phyloP scores from a whole-genome alignment of 345 rosid species.

The Salix suchowensis region DNA sequence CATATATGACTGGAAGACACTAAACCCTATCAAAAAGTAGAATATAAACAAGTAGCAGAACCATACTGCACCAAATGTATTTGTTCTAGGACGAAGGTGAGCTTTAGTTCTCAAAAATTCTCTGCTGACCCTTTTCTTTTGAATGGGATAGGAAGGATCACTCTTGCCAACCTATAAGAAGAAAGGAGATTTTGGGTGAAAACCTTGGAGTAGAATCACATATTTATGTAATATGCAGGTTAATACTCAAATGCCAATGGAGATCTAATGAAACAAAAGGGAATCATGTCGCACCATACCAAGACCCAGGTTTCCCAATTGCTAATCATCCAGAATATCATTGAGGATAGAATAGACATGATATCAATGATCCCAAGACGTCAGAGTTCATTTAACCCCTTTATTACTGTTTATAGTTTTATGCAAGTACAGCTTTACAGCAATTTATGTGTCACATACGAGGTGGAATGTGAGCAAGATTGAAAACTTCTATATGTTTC shows the following conservation, averaged over 20 bases:
- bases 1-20: neutral
- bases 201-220: neutral
- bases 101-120: conserved; percentile 95
- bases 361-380: neutral
- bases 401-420: neutral
- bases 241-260: neutral
- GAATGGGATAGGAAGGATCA: conserved; percentile 86
- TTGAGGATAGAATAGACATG: neutral
- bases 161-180: conserved; percentile 71
- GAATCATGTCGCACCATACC: neutral
- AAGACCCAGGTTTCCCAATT: neutral
- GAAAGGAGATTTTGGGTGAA: neutral
- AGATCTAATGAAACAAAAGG: neutral
- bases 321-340: neutral
- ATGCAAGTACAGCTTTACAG: neutral
- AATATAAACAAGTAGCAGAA: conserved; percentile 8
- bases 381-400: neutral
- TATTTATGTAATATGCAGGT: neutral
- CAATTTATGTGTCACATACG: neutral
- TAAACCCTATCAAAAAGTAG: neutral
- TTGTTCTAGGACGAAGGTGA: conserved; percentile 95
- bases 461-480: neutral
- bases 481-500: neutral
- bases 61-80: conserved; percentile 89
- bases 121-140: conserved; percentile 88